Conservation (phyloP, 192 early-diverging fungal species). For the Diversispora epigaea region DNA sequence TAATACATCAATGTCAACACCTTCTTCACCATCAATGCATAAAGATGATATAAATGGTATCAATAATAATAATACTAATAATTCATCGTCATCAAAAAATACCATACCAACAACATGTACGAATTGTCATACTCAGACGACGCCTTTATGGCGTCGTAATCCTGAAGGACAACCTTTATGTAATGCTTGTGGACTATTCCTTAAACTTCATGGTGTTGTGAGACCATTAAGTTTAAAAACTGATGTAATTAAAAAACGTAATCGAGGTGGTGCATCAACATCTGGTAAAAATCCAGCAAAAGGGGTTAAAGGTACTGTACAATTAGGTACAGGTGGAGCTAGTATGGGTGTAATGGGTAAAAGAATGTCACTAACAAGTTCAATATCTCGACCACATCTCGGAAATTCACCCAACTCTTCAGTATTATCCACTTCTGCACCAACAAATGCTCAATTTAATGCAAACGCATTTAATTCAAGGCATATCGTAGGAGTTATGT, state of each 20-base stretch:
- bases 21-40: constrained; percentile 5
- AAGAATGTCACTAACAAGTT: constrained; percentile 15
- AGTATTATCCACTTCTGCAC: not conserved
- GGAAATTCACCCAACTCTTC: not conserved
- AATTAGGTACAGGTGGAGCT: constrained; percentile 10
- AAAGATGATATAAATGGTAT: constrained; percentile 34
- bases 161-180: constrained; percentile 87
- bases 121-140: constrained; percentile 89
- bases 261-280: constrained; percentile 50
- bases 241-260: constrained; percentile 88
- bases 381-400: not conserved
- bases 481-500: constrained; percentile 17
- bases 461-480: not conserved
- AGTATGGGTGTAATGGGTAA: constrained; percentile 27
- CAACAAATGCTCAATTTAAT: not conserved
- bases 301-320: constrained; percentile 6
- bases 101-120: constrained; percentile 59
- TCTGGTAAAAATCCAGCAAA: constrained; percentile 6
- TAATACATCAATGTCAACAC: constrained; percentile 33
- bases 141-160: constrained; percentile 94
- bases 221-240: constrained; percentile 88
- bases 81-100: constrained; percentile 36
- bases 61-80: constrained; percentile 24
- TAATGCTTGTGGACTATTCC: constrained; percentile 96
- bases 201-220: constrained; percentile 88